Conservation (phyloP, 148 eudicot species). For the Cornus suecica region DNA sequence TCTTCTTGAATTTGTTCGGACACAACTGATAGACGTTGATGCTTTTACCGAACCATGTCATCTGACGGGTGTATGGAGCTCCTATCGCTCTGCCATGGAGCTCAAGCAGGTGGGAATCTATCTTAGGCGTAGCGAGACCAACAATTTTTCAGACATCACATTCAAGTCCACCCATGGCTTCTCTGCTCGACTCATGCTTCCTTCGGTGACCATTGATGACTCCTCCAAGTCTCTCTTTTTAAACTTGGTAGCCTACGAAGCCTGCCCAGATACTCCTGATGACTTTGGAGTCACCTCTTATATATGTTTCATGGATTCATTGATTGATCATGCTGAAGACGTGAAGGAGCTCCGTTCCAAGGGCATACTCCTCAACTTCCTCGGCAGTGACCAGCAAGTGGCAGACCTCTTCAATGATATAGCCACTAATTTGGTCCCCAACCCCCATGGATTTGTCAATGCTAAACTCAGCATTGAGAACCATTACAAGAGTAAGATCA, state of each 20-base stretch:
- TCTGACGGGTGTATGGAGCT: not conserved
- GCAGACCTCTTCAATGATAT: slow-evolving; percentile 7
- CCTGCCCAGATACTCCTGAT: not conserved
- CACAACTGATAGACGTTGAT: not conserved
- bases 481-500: not conserved
- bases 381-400: not conserved
- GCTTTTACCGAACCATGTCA: not conserved
- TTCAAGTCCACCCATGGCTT: not conserved
- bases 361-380: not conserved
- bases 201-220: slow-evolving; percentile 8
- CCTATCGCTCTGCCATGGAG: not conserved
- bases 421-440: not conserved
- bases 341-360: slow-evolving; percentile 9
- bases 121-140: not conserved
- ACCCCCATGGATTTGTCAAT: not conserved
- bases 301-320: slow-evolving; percentile 8
- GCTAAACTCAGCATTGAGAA: not conserved
- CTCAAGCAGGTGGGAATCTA: slow-evolving; percentile 8
- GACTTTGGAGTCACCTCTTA: slow-evolving; percentile 10
- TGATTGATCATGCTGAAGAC: slow-evolving; percentile 5
- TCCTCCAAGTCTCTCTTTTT: slow-evolving; percentile 1
- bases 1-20: not conserved
- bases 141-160: not conserved
- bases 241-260: slow-evolving; percentile 12
- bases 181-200: not conserved